These are phyloP conservation scores for Allium fistulosum DNA, from an alignment of 106 monocot species.

Conservation along the genomic window DNA sequence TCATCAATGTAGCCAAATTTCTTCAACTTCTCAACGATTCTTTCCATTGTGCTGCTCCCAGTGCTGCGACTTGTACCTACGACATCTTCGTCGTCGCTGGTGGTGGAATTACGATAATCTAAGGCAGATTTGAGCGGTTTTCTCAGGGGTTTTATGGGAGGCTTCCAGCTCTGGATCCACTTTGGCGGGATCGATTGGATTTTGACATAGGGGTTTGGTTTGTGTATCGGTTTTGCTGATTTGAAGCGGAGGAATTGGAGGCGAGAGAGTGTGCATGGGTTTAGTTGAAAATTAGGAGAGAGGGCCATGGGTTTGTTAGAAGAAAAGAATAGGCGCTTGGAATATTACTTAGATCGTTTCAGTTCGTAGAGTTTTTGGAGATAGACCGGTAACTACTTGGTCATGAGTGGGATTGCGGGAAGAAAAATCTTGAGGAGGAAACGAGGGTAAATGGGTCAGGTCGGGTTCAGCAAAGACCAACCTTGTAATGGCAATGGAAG, in stretches of 20 bases:
- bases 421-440: no score
- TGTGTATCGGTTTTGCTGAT: slow-evolving; percentile 5
- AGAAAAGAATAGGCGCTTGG: no score
- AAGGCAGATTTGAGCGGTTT: slow-evolving; percentile 22
- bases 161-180: slow-evolving; percentile 39
- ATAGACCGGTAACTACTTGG: no score
- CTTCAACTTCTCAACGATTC: slow-evolving; percentile 73
- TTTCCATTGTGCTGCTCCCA: slow-evolving; percentile 69
- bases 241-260: slow-evolving; percentile 7
- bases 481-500: no score
- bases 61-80: slow-evolving; percentile 64
- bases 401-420: no score
- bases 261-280: slow-evolving; percentile 1
- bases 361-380: no score
- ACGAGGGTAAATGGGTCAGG: no score
- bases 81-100: slow-evolving; percentile 47
- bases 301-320: slow-evolving; percentile 9
- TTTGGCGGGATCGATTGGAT: slow-evolving; percentile 1
- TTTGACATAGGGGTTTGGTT: slow-evolving; percentile 1
- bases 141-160: slow-evolving; percentile 13
- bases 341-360: no score
- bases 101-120: slow-evolving; percentile 50
- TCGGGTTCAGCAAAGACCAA: no score
- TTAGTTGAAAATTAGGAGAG: slow-evolving; percentile 15
- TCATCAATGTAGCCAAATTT: slow-evolving; percentile 72